These are phyloP conservation scores for Canavalia gladiata DNA, from an alignment of 306 rosid genomes.

Conservation along the genomic window DNA sequence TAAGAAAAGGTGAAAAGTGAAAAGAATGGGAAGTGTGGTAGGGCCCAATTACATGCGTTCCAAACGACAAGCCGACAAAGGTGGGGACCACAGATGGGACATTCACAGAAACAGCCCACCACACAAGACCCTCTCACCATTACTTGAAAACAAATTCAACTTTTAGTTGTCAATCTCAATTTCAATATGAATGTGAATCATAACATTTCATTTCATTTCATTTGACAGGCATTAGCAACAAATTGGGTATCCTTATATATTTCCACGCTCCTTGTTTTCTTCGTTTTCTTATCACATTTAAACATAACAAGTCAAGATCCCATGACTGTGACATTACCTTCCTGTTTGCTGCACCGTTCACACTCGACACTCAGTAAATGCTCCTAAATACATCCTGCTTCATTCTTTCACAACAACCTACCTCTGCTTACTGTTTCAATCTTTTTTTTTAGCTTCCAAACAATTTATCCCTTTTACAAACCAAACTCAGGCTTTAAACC, in stretches of 20 bases:
- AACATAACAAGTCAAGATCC: background rate
- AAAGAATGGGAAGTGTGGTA: constrained; percentile 31
- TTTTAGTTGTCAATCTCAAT: no score
- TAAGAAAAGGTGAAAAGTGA: background rate
- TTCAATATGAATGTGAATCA: no score
- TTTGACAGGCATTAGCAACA: no score
- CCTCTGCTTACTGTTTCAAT: background rate
- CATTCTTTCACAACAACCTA: background rate
- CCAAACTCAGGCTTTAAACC: no score
- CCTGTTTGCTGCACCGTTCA: background rate
- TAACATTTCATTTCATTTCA: no score
- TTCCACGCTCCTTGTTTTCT: no score
- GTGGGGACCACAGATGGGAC: constrained; percentile 52
- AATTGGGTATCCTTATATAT: no score
- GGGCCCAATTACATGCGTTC: constrained; percentile 39
- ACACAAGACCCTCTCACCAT: no score
- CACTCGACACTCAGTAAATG: background rate
- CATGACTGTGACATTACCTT: background rate
- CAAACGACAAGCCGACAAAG: constrained; percentile 75
- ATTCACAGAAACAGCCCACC: no score
- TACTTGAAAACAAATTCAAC: no score
- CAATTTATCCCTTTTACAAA: background rate
- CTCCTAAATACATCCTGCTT: background rate
- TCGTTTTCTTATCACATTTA: no score
- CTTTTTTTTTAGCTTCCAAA: background rate